A percentile compares a stretch with the other conserved stretches of the same genome.
Evolutionary conservation across 495 filamentous ascomycete genomes (phyloP).

Genomic region (Penicillium arizonense): DNA sequence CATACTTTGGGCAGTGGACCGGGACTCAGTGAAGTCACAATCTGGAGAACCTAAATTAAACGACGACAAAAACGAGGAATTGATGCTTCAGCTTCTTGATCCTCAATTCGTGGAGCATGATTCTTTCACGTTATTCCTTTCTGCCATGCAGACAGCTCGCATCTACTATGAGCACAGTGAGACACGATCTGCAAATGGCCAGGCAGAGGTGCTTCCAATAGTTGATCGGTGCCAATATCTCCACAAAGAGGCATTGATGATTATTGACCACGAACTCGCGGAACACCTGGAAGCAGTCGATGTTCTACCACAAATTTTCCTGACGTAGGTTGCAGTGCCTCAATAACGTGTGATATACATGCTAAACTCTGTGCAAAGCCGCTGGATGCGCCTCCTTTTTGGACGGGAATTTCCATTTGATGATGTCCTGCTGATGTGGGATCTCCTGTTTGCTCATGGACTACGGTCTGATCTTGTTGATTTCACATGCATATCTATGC

Average conservation of each 20-base stretch:
- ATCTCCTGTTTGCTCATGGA: conserved; percentile 86
- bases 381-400: conserved; percentile 93
- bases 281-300: conserved; percentile 80
- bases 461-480: conserved; percentile 79
- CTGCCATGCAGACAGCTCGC: conserved; percentile 83
- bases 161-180: conserved; percentile 75
- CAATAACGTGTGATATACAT: background rate
- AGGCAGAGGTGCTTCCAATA: conserved; percentile 67
- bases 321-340: conserved; percentile 60
- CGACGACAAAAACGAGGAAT: conserved; percentile 32
- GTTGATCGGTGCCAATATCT: conserved; percentile 82
- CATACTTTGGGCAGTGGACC: conserved; percentile 81
- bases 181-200: conserved; percentile 37
- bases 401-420: conserved; percentile 91
- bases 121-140: conserved; percentile 79
- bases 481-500: conserved; percentile 88
- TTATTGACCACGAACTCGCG: conserved; percentile 78
- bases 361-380: conserved; percentile 46
- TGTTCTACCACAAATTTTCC: conserved; percentile 92
- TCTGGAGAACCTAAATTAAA: conserved; percentile 12
- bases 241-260: conserved; percentile 73
- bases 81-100: conserved; percentile 68
- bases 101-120: conserved; percentile 80
- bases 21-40: conserved; percentile 67
- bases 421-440: conserved; percentile 82